Evolutionary conservation across 2,329 filamentous ascomycete genomes (phyloP), one percentile per base, ranked within the genome.

Genomic region (Venturia oleaginea): DNA sequence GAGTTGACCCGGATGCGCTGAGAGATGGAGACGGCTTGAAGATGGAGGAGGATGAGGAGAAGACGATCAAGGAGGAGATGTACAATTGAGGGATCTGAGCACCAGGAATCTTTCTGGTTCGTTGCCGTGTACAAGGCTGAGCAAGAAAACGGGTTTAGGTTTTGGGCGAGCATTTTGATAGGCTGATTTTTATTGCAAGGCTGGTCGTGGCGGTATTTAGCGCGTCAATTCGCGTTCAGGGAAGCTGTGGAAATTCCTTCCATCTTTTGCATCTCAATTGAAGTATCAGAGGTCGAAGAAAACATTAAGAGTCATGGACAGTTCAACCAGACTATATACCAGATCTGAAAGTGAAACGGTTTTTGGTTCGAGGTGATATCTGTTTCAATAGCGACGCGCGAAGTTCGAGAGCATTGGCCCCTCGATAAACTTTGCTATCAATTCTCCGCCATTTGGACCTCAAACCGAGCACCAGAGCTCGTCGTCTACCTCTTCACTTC

Each of bases 171-270:
- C 22, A 15, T 34, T 57, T 3, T 57, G 51, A 57, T 57, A 57
- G 51, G 51, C 30, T 22, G 51, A 5, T 8, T 30, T 30, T 57
- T 57, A 34, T 51, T 27, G 30, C 27, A 34, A 57, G 51, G 51
- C 51, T 57, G 51, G 51, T 27, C 7, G 46, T 22, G 46, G 46
- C 3, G 22, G n/a, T n/a, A 51, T 27, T 51, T 51, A 57, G 51
- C 51, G 51, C 30, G 51, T 57, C 51, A 34, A 32, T n/a, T 57
- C 51, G 51, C 30, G 51, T 32, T 57, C n/a, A n/a, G n/a, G n/a
- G 27, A 34, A 22, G 17, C 5, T 34, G 15, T 10, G 17, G 11
- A 15, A n/a, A 17, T 34, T 22, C n/a, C 8, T 7, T 6, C 10
- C 19, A 15, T 19, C 24, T 54, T 54, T 54, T 6, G 43, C 6